These are phyloP conservation scores for Hanseniaspora sp. DNA, from an alignment of 1,139 yeast genomes.

Conservation along the genomic window DNA sequence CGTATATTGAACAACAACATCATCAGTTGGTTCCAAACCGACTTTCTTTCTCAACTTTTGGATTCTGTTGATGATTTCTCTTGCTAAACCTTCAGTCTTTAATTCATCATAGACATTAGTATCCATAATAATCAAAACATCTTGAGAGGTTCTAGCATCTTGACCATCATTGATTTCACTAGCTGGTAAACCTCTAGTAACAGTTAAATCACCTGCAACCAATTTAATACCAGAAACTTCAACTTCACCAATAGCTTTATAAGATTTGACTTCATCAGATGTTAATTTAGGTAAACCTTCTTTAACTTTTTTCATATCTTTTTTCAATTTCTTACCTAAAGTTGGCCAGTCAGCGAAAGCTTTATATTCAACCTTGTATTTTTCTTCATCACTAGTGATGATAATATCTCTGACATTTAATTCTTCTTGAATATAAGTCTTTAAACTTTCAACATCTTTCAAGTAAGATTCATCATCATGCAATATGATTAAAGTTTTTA, in stretches of 20 bases:
- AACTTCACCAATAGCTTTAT: slow-evolving; percentile 61
- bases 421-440: slow-evolving; percentile 75
- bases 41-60: slow-evolving; percentile 96
- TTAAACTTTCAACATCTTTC: slow-evolving; percentile 65
- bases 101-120: slow-evolving; percentile 78
- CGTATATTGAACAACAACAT: slow-evolving; percentile 74
- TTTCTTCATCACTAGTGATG: slow-evolving; percentile 81
- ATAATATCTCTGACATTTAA: slow-evolving; percentile 80
- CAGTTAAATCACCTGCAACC: slow-evolving; percentile 78
- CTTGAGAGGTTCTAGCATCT: slow-evolving; percentile 79
- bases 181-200: slow-evolving; percentile 76
- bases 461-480: slow-evolving; percentile 69
- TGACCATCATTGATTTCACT: slow-evolving; percentile 52
- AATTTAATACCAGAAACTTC: slow-evolving; percentile 83
- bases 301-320: slow-evolving; percentile 86
- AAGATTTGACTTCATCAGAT: slow-evolving; percentile 71
- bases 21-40: slow-evolving; percentile 90
- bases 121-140: slow-evolving; percentile 78
- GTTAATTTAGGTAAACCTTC: slow-evolving; percentile 77
- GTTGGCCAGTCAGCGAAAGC: slow-evolving; percentile 99
- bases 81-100: slow-evolving; percentile 86
- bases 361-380: slow-evolving; percentile 81
- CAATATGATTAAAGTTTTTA: slow-evolving; percentile 74
- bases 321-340: slow-evolving; percentile 90
- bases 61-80: slow-evolving; percentile 92